Evolutionary conservation across 75 land plant genomes (phyloP).

Genomic region (Adiantum capillusveneris): DNA sequence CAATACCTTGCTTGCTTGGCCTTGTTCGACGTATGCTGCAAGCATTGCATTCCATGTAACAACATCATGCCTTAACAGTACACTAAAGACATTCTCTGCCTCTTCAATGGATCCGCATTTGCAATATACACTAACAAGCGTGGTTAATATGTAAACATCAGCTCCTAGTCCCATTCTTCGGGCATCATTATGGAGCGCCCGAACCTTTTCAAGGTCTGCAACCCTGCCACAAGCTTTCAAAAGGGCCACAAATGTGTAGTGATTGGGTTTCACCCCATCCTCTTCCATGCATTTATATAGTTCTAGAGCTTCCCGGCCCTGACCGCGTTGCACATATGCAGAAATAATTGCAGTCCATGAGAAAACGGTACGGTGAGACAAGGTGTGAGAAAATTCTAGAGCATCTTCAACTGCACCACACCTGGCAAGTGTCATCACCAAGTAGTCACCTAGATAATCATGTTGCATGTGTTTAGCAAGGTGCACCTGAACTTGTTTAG

Average conservation of each 20-base stretch:
- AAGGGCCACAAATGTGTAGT: constrained; percentile 48
- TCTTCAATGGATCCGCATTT: constrained; percentile 22
- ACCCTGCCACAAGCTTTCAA: constrained; percentile 40
- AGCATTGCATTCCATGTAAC: constrained; percentile 64
- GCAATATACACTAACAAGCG: constrained; percentile 59
- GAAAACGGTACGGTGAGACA: constrained; percentile 26
- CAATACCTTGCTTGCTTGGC: constrained; percentile 24
- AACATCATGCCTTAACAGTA: constrained; percentile 8
- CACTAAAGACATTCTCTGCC: background rate
- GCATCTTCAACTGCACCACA: constrained; percentile 28
- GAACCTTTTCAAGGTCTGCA: constrained; percentile 12
- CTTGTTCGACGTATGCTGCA: constrained; percentile 50
- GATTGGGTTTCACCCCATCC: constrained; percentile 30
- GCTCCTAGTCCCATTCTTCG: constrained; percentile 29
- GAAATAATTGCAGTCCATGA: constrained; percentile 46
- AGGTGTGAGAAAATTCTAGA: constrained; percentile 22
- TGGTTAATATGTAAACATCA: constrained; percentile 39
- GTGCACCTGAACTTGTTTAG: too few relatives aligned
- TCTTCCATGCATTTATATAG: constrained; percentile 36
- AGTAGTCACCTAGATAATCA: background rate
- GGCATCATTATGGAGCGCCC: constrained; percentile 25
- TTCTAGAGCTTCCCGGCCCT: constrained; percentile 23
- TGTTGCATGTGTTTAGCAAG: background rate
- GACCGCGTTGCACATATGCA: constrained; percentile 34
- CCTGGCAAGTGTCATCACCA: constrained; percentile 11